These are phyloP conservation scores for Psilocybe sp. DNA, from an alignment of 768 basidiomycete genomes.

Conservation along the genomic window DNA sequence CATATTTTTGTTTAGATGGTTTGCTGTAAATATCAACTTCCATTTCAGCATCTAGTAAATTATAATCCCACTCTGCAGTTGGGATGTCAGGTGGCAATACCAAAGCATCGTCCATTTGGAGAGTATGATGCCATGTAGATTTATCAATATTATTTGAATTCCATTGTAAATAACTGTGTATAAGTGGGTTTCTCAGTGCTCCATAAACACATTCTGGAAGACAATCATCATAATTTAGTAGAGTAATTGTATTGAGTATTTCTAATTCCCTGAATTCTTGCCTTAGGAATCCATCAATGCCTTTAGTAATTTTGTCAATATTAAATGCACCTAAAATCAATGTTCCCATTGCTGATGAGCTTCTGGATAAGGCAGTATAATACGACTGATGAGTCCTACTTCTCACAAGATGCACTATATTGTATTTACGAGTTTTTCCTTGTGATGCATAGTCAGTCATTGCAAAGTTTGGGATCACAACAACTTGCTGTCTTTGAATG, in stretches of 20 bases:
- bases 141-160: neutral
- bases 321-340: conserved; percentile 24
- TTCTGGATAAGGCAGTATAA: conserved; percentile 26
- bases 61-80: too few species aligned
- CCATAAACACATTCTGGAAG: conserved; percentile 9
- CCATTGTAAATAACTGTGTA: conserved; percentile 10
- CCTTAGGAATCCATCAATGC: conserved; percentile 11
- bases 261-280: conserved; percentile 27
- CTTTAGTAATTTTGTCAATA: conserved; percentile 15
- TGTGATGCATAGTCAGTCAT: conserved; percentile 29
- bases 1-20: neutral
- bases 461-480: conserved; percentile 26
- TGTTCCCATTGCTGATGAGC: conserved; percentile 21
- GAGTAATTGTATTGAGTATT: conserved; percentile 26
- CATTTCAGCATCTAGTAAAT: too few species aligned
- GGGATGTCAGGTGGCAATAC: neutral
- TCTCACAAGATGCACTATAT: conserved; percentile 22
- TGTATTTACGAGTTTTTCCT: conserved; percentile 20
- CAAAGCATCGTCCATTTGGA: neutral
- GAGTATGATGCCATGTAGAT: conserved; percentile 1
- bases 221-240: conserved; percentile 9
- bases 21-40: neutral
- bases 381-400: conserved; percentile 13
- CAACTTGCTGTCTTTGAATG: conserved; percentile 19
- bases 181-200: conserved; percentile 12